These are phyloP conservation scores for Plasmodium fragile DNA, from an alignment of 169 alveolate genomes.

Conservation along the genomic window DNA sequence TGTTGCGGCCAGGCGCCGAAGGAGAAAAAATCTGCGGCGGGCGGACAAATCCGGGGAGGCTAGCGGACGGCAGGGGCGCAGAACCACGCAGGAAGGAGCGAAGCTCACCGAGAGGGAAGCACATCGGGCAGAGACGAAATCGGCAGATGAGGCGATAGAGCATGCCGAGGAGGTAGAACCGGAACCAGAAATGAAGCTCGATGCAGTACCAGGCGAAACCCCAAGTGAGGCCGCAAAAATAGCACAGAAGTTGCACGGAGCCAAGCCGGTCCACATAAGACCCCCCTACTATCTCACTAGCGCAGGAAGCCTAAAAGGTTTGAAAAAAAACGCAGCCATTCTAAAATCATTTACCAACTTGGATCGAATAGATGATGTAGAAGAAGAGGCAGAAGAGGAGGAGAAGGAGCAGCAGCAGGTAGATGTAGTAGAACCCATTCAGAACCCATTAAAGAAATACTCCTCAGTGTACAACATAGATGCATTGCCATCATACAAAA, in stretches of 20 bases:
- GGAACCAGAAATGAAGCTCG: not conserved
- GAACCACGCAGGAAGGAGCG: not conserved
- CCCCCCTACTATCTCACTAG: not conserved
- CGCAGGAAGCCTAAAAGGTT: not conserved
- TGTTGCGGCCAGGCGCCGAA: not conserved
- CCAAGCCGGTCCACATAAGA: not conserved
- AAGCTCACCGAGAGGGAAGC: no score
- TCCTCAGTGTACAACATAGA: slow-evolving; percentile 2
- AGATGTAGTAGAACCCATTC: not conserved
- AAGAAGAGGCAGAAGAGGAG: no score
- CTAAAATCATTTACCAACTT: slow-evolving; percentile 28
- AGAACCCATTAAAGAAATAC: slow-evolving; percentile 4
- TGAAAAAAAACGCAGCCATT: slow-evolving; percentile 5
- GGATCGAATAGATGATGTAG: not conserved
- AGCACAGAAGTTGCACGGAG: not conserved
- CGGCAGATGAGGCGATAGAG: not conserved
- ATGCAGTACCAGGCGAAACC: not conserved
- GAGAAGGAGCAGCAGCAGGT: no score
- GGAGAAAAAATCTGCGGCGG: not conserved
- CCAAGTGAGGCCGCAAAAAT: not conserved
- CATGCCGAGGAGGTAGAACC: no score
- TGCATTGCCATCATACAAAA: not conserved
- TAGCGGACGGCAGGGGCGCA: not conserved
- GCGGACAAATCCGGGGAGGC: not conserved
- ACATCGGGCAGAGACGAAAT: not conserved